Conservation (phyloP, 352 stramenopile genomes). For the Globisporangium nunn region DNA sequence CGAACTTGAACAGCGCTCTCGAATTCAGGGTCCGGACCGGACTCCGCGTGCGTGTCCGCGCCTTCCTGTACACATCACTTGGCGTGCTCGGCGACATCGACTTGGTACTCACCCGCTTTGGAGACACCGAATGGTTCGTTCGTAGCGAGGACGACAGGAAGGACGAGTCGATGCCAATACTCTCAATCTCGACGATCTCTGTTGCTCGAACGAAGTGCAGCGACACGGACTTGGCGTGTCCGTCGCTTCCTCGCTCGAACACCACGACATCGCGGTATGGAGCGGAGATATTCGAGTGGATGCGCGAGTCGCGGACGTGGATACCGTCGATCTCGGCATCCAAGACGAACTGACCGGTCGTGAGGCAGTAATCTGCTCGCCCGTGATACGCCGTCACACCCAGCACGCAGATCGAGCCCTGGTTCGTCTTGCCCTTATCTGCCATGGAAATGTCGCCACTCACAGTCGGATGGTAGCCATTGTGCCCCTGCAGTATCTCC, state of each 20-base stretch:
- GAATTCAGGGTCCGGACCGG: constrained; percentile 31
- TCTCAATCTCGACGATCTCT: constrained; percentile 29
- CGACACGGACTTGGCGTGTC: constrained; percentile 42
- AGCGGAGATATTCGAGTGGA: constrained; percentile 40
- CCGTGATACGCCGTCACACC: constrained; percentile 39
- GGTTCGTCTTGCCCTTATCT: constrained; percentile 48
- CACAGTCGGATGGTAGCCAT: constrained; percentile 72
- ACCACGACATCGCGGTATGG: constrained; percentile 72
- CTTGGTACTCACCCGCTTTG: background rate
- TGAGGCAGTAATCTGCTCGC: constrained; percentile 46
- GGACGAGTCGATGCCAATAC: constrained; percentile 31
- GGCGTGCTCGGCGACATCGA: constrained; percentile 1
- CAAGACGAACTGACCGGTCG: constrained; percentile 33
- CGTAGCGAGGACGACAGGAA: constrained; percentile 18
- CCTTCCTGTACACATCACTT: constrained; percentile 6
- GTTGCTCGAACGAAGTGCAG: constrained; percentile 50
- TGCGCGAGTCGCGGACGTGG: constrained; percentile 61
- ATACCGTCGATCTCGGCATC: constrained; percentile 51
- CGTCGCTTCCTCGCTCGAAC: constrained; percentile 42
- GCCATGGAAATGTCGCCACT: constrained; percentile 75
- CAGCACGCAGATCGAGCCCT: constrained; percentile 67
- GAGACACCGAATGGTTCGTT: constrained; percentile 4
- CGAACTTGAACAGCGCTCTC: constrained; percentile 21
- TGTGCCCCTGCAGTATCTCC: constrained; percentile 66
- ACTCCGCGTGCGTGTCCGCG: constrained; percentile 8